These are phyloP conservation scores for Ogataea ganodermae DNA, from an alignment of 805 yeast genomes.

Conservation along the genomic window DNA sequence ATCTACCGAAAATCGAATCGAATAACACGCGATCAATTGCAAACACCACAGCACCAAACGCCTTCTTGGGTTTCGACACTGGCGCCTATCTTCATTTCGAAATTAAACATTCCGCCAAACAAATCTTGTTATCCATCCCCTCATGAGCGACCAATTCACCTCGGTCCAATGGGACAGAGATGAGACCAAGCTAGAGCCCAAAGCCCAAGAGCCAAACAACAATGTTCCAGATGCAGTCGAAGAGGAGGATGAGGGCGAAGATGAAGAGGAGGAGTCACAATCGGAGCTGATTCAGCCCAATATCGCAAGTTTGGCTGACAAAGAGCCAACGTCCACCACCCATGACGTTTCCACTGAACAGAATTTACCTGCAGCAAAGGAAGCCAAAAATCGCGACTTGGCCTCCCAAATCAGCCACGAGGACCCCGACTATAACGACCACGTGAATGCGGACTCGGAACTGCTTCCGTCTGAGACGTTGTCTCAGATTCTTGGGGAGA, in stretches of 20 bases:
- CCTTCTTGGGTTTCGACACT: background rate
- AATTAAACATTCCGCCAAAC: background rate
- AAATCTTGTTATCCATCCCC: background rate
- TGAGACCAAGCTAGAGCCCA: constrained; percentile 24
- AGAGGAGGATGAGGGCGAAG: background rate
- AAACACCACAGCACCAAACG: background rate
- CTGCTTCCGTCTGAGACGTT: constrained; percentile 3
- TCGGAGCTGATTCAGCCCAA: constrained; percentile 14
- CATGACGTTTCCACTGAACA: background rate
- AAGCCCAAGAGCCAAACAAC: background rate
- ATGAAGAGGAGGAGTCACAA: constrained; percentile 14
- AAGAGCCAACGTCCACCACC: background rate
- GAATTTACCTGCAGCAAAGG: background rate
- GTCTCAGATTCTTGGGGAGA: background rate
- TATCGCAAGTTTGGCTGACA: background rate
- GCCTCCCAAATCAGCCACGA: background rate
- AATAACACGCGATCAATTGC: no score
- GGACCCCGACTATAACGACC: background rate
- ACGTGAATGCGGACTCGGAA: constrained; percentile 3
- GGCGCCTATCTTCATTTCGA: background rate
- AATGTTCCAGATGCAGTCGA: background rate
- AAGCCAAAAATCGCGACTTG: background rate
- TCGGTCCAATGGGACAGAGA: constrained; percentile 61
- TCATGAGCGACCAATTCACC: constrained; percentile 50
- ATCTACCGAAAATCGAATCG: background rate